phyloP scores from a whole-genome alignment of 2,329 filamentous ascomycete species.

The Hymenoscyphus infarciens region DNA sequence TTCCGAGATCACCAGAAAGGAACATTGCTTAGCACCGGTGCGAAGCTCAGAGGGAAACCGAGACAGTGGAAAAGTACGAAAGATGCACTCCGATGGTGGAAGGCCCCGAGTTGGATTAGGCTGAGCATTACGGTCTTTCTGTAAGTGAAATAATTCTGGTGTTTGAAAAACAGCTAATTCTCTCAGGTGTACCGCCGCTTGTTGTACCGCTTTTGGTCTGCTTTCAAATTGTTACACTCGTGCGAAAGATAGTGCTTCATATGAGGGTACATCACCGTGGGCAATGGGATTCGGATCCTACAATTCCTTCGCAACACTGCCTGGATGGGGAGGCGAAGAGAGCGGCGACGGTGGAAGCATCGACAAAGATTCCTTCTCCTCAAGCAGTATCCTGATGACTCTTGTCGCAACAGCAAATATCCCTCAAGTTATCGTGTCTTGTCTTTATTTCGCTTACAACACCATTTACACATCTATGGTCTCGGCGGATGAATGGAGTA shows the following conservation, averaged over 20 bases:
- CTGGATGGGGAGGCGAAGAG: conserved; percentile 3
- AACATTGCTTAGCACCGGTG: not conserved
- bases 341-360: conserved; percentile 9
- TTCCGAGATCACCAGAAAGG: conserved; percentile 8
- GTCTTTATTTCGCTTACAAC: conserved; percentile 4
- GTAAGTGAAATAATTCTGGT: conserved; percentile 1
- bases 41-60: not conserved
- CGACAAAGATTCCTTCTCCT: conserved; percentile 19
- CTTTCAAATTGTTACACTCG: not conserved
- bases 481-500: conserved; percentile 5
- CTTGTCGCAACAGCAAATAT: not conserved
- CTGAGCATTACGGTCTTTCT: conserved; percentile 20
- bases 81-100: conserved; percentile 19
- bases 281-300: conserved; percentile 19
- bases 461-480: conserved; percentile 6
- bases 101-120: conserved; percentile 17
- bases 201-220: not conserved
- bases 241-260: not conserved
- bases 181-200: not conserved
- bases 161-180: not conserved
- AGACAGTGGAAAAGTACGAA: conserved; percentile 10
- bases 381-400: conserved; percentile 31
- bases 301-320: conserved; percentile 16
- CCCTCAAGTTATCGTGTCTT: conserved; percentile 4
- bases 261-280: not conserved